These are phyloP conservation scores for Ceratocystis lukuohia DNA, from an alignment of 2,329 filamentous ascomycete species.

Conservation along the genomic window DNA sequence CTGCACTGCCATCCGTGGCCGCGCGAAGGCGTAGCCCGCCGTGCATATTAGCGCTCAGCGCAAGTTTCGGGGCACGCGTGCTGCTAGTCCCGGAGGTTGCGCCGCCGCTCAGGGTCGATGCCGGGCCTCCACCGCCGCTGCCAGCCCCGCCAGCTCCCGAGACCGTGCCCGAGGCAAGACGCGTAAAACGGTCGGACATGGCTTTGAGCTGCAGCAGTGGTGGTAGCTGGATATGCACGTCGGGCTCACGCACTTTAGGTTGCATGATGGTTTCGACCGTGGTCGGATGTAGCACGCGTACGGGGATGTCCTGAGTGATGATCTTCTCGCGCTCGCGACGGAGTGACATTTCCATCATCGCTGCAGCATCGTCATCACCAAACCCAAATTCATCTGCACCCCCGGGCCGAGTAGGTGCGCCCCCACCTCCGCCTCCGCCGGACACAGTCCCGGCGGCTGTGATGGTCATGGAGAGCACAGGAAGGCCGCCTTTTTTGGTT, in stretches of 20 bases:
- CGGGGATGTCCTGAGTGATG: slow-evolving; percentile 91
- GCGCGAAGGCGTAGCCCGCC: slow-evolving; percentile 70
- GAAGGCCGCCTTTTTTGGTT: slow-evolving; percentile 81
- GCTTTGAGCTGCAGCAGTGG: slow-evolving; percentile 78
- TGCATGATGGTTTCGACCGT: slow-evolving; percentile 90
- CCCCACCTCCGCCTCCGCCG: slow-evolving; percentile 27
- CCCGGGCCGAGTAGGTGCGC: slow-evolving; percentile 4
- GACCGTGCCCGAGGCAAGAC: slow-evolving; percentile 49
- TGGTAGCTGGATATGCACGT: slow-evolving; percentile 85
- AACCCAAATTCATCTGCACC: slow-evolving; percentile 20
- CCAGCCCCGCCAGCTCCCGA: neutral
- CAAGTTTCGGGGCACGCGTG: slow-evolving; percentile 49
- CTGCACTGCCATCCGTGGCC: slow-evolving; percentile 68
- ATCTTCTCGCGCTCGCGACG: slow-evolving; percentile 71
- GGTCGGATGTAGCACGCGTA: slow-evolving; percentile 71
- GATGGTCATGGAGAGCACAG: slow-evolving; percentile 80
- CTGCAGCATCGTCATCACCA: slow-evolving; percentile 30
- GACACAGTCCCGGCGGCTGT: slow-evolving; percentile 54
- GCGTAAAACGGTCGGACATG: slow-evolving; percentile 91
- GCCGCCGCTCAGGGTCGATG: slow-evolving; percentile 18
- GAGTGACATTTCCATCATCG: slow-evolving; percentile 43
- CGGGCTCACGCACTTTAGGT: slow-evolving; percentile 76
- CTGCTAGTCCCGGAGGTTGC: slow-evolving; percentile 22
- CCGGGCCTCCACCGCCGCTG: neutral
- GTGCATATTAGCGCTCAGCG: slow-evolving; percentile 89